phyloP scores from a whole-genome alignment of 208 protist species.

The Leishmania major region DNA sequence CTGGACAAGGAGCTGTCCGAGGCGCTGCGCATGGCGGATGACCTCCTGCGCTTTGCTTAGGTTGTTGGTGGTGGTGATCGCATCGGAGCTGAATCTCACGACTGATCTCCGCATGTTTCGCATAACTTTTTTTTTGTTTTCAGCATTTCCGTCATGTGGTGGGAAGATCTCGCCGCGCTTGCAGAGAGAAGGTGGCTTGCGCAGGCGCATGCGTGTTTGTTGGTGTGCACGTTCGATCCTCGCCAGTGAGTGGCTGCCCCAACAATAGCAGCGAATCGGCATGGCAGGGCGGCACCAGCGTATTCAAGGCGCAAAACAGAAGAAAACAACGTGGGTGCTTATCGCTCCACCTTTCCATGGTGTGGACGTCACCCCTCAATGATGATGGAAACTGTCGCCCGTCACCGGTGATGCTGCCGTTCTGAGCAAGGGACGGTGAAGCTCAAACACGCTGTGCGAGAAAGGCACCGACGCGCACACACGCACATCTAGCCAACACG shows the following conservation, averaged over 20 bases:
- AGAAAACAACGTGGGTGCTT: not conserved
- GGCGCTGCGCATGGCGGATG: constrained; percentile 72
- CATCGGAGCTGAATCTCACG: not conserved
- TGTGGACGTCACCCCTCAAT: not conserved
- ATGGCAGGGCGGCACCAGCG: not conserved
- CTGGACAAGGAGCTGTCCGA: constrained; percentile 58
- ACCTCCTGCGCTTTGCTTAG: constrained; percentile 62
- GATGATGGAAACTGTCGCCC: not conserved
- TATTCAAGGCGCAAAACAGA: not conserved
- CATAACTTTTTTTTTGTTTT: not conserved
- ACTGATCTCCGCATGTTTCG: not conserved
- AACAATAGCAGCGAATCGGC: not conserved
- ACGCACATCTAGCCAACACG: not conserved
- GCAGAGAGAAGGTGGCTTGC: not conserved
- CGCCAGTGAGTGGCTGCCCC: not conserved
- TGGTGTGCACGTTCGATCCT: not conserved
- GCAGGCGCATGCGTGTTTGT: not conserved
- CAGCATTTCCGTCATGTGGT: not conserved
- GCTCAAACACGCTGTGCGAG: not conserved
- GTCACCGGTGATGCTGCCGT: not conserved
- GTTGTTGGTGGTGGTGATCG: not conserved
- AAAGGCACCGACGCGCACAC: not conserved
- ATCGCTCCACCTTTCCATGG: not conserved
- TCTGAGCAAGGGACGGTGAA: not conserved
- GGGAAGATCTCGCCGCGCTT: not conserved